Evolutionary conservation across 805 yeast species (phyloP).

Genomic region (Jamesozyma hellenica): DNA sequence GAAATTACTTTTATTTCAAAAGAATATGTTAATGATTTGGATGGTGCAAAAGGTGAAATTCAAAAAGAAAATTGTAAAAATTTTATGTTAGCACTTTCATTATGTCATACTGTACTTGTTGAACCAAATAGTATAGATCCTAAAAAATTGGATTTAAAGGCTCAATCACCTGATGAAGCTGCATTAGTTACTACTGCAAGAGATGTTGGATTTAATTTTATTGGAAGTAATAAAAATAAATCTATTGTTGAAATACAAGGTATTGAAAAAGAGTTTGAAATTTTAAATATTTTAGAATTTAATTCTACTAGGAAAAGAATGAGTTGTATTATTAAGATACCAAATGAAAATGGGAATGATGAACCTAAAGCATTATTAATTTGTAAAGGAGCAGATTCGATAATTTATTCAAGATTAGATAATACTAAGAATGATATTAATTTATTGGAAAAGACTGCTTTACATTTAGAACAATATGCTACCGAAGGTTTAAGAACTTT

Average conservation of each 20-base stretch:
- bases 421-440: constrained; percentile 33
- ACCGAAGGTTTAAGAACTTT: constrained; percentile 78
- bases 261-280: constrained; percentile 56
- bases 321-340: constrained; percentile 72
- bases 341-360: constrained; percentile 35
- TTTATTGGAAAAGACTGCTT: constrained; percentile 54
- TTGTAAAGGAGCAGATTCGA: constrained; percentile 82
- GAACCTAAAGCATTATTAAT: constrained; percentile 54
- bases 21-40: constrained; percentile 51
- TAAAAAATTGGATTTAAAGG: constrained; percentile 47
- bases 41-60: constrained; percentile 33
- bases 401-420: constrained; percentile 57
- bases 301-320: constrained; percentile 80
- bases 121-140: constrained; percentile 58
- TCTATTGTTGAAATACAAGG: constrained; percentile 62
- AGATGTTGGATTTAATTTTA: constrained; percentile 61
- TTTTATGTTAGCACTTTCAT: constrained; percentile 65
- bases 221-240: constrained; percentile 58
- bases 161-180: constrained; percentile 84
- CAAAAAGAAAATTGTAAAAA: constrained; percentile 58
- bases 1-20: constrained; percentile 64
- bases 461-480: constrained; percentile 68
- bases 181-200: constrained; percentile 79
- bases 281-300: constrained; percentile 63
- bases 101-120: constrained; percentile 70